Evolutionary conservation across 2,329 filamentous ascomycete species (phyloP).

Genomic region (Aspergillus puulaauensis): DNA sequence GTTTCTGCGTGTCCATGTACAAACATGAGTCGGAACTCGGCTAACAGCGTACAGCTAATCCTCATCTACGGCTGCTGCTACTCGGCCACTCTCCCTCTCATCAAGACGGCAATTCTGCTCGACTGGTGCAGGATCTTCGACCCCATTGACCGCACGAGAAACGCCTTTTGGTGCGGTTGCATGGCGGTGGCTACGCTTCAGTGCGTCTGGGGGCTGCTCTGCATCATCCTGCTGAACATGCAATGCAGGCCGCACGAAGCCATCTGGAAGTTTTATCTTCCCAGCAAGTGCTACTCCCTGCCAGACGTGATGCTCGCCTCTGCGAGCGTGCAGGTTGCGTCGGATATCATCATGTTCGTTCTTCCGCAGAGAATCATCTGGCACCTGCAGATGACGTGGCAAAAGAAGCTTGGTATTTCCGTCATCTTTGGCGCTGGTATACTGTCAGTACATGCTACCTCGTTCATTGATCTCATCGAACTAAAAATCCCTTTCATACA

Average conservation of each 20-base stretch:
- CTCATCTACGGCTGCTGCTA: conserved; percentile 39
- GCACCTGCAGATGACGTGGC: conserved; percentile 29
- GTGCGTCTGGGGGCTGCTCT: conserved; percentile 26
- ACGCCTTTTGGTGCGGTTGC: conserved; percentile 38
- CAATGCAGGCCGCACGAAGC: conserved; percentile 35
- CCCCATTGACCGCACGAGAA: conserved; percentile 23
- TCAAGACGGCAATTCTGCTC: conserved; percentile 45
- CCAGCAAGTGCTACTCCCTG: conserved; percentile 32
- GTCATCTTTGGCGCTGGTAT: conserved; percentile 35
- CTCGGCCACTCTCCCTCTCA: conserved; percentile 36
- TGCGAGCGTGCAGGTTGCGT: conserved; percentile 32
- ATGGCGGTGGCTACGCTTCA: conserved; percentile 32
- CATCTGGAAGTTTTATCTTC: conserved; percentile 35
- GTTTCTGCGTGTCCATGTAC: not conserved
- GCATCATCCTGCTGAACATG: conserved; percentile 34
- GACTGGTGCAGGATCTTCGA: conserved; percentile 46
- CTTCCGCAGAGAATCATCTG: conserved; percentile 39
- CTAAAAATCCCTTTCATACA: conserved; percentile 14
- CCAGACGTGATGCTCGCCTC: conserved; percentile 29
- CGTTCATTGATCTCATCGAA: not conserved
- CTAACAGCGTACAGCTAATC: conserved; percentile 13
- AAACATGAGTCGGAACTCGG: no score
- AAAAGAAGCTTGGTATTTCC: conserved; percentile 32
- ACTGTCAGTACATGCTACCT: conserved; percentile 24
- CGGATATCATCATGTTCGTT: conserved; percentile 34